These are phyloP conservation scores for Suillus subluteus DNA, from an alignment of 768 basidiomycete species.

Conservation along the genomic window DNA sequence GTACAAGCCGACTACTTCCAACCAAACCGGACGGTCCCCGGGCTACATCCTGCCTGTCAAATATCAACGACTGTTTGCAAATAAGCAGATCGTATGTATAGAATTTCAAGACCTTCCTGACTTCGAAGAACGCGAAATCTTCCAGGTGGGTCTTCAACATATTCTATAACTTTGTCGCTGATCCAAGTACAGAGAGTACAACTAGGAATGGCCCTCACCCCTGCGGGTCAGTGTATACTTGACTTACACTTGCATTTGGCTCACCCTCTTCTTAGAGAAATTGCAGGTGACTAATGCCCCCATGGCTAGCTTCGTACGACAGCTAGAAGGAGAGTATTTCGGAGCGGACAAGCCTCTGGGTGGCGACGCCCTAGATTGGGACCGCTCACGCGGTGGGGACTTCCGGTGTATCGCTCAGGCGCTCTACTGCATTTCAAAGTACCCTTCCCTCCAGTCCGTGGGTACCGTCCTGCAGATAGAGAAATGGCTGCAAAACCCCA, in stretches of 20 bases:
- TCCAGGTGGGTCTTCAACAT: slow-evolving; percentile 54
- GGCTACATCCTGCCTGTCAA: slow-evolving; percentile 52
- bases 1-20: slow-evolving; percentile 40
- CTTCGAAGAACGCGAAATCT: slow-evolving; percentile 65
- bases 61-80: slow-evolving; percentile 62
- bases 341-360: slow-evolving; percentile 41
- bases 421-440: slow-evolving; percentile 53
- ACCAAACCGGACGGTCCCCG: slow-evolving; percentile 18
- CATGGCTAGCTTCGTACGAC: slow-evolving; percentile 61
- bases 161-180: neutral
- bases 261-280: slow-evolving; percentile 49
- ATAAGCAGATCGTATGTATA: slow-evolving; percentile 82
- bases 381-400: slow-evolving; percentile 53
- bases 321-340: slow-evolving; percentile 51
- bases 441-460: slow-evolving; percentile 33
- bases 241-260: neutral
- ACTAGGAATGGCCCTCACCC: slow-evolving; percentile 76
- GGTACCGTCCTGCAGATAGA: slow-evolving; percentile 45
- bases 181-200: slow-evolving; percentile 63
- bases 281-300: slow-evolving; percentile 66
- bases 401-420: slow-evolving; percentile 62
- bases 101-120: slow-evolving; percentile 69
- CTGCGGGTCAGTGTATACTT: slow-evolving; percentile 49
- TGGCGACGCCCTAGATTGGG: slow-evolving; percentile 49
- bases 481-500: slow-evolving; percentile 49